phyloP scores from a whole-genome alignment of 768 basidiomycete species.

The Agaricus subrufescens region DNA sequence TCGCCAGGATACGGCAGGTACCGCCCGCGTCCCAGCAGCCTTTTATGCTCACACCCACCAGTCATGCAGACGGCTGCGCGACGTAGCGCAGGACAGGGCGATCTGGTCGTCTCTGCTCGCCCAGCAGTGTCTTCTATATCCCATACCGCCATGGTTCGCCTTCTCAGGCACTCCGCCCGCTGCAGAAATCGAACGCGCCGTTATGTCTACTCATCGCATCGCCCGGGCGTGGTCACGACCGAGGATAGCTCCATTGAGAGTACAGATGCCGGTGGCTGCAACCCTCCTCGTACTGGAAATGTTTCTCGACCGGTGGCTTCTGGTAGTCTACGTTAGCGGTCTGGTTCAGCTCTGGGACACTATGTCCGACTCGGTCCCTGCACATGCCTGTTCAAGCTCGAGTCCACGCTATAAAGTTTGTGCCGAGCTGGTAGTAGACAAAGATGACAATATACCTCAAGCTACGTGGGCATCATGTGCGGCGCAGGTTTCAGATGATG shows the following conservation, averaged over 20 bases:
- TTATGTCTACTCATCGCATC: slow-evolving; percentile 2
- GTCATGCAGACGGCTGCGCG: slow-evolving; percentile 3
- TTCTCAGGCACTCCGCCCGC: neutral
- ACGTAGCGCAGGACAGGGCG: slow-evolving; percentile 1
- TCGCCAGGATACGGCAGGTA: slow-evolving; percentile 11
- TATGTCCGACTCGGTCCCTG: neutral
- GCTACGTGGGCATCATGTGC: neutral
- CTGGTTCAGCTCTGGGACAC: slow-evolving; percentile 39
- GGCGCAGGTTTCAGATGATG: slow-evolving; percentile 1
- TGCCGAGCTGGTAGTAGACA: slow-evolving; percentile 9
- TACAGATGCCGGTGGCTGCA: neutral
- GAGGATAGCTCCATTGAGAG: neutral
- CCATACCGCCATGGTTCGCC: slow-evolving; percentile 1
- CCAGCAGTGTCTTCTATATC: neutral
- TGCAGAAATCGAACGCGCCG: slow-evolving; percentile 3
- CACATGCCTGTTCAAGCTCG: slow-evolving; percentile 6
- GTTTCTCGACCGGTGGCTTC: slow-evolving; percentile 43
- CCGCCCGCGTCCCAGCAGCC: neutral
- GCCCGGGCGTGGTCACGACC: slow-evolving; percentile 1
- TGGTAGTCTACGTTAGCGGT: slow-evolving; percentile 39
- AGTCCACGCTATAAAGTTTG: slow-evolving; percentile 7
- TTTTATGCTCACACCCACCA: neutral
- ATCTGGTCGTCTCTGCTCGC: slow-evolving; percentile 1
- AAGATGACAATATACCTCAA: neutral
- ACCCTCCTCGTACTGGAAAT: slow-evolving; percentile 33